These are phyloP conservation scores for Cyclotella kingstonii DNA, from an alignment of 108 stramenopile genomes.

Conservation along the genomic window DNA sequence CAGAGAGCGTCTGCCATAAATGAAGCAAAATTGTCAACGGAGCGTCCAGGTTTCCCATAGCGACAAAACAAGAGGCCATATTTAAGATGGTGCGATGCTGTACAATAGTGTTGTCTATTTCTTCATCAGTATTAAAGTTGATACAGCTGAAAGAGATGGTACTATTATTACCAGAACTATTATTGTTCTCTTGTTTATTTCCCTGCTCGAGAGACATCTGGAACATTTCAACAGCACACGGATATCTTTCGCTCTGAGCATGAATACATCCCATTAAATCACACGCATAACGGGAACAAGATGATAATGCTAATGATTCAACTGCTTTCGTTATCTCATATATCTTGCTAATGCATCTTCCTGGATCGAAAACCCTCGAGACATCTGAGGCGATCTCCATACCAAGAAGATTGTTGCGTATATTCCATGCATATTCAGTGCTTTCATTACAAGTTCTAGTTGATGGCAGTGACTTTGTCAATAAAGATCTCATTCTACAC, in stretches of 20 bases:
- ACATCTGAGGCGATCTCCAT: conserved; percentile 15
- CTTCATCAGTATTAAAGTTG: conserved; percentile 32
- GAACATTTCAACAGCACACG: conserved; percentile 30
- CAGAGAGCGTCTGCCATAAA: conserved; percentile 16
- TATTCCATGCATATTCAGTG: conserved; percentile 39
- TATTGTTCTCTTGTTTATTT: neutral
- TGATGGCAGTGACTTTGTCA: neutral
- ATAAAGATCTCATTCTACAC: neutral
- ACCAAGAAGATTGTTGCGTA: conserved; percentile 25
- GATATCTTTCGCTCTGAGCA: conserved; percentile 19
- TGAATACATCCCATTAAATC: conserved; percentile 37
- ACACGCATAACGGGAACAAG: conserved; percentile 30
- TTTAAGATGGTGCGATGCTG: conserved; percentile 29
- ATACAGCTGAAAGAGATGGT: neutral
- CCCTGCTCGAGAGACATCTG: conserved; percentile 29
- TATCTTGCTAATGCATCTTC: neutral
- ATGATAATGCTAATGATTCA: conserved; percentile 23
- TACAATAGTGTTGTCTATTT: conserved; percentile 3
- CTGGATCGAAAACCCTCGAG: neutral
- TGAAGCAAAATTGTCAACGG: conserved; percentile 39
- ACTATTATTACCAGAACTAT: neutral
- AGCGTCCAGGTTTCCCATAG: conserved; percentile 35
- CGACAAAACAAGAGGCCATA: conserved; percentile 40
- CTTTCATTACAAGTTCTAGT: neutral
- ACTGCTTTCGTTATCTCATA: conserved; percentile 6